phyloP scores from a whole-genome alignment of 345 rosid genomes.

The Lumnitzera racemosa region DNA sequence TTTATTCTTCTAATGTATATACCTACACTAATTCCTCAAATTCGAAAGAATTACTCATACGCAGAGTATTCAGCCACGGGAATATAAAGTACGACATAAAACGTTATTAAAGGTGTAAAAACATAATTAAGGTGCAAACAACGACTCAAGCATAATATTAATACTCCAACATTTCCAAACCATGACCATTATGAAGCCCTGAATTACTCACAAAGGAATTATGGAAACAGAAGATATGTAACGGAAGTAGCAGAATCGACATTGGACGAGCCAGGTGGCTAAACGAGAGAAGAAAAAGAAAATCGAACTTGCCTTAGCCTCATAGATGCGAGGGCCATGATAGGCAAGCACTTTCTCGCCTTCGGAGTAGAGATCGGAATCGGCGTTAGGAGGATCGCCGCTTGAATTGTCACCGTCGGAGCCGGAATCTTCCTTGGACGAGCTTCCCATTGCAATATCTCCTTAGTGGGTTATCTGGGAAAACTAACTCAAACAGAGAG shows the following conservation, averaged over 20 bases:
- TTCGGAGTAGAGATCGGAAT: conserved; percentile 49
- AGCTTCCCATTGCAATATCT: conserved; percentile 46
- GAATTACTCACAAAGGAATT: no score
- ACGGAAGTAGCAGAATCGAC: neutral
- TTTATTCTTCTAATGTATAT: no score
- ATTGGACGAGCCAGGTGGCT: neutral
- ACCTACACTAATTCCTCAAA: no score
- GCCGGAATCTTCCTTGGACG: conserved; percentile 60
- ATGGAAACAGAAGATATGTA: neutral
- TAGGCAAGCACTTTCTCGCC: conserved; percentile 87
- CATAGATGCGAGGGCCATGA: conserved; percentile 89
- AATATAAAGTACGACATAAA: no score
- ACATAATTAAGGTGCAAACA: no score
- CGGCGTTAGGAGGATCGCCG: conserved; percentile 56
- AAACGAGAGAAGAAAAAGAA: neutral
- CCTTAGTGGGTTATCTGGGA: no score
- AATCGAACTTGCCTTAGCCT: conserved; percentile 59
- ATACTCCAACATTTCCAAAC: no score
- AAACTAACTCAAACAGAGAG: neutral
- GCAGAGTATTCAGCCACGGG: no score
- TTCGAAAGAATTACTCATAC: no score
- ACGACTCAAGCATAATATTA: no score
- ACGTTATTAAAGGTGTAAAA: no score
- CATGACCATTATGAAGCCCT: no score
- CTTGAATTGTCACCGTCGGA: conserved; percentile 64